A percentile compares a stretch with the other conserved stretches of the same genome.
phyloP scores from a whole-genome alignment of 441 rosid species.

The Erodium texanum region DNA sequence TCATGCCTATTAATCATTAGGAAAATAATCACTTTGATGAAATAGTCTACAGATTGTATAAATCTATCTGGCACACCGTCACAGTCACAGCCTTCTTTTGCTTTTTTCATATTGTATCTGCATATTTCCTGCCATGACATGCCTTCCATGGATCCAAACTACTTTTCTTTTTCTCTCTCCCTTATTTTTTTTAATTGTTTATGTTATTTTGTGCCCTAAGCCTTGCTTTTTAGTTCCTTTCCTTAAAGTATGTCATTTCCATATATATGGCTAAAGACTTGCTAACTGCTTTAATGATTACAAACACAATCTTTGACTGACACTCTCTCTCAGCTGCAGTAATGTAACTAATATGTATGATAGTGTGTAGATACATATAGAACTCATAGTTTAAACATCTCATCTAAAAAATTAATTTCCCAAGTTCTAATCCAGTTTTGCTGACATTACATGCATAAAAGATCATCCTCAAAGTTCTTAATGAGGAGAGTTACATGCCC shows the following conservation, averaged over 20 bases:
- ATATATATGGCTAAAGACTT: background rate
- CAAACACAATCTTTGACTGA: slow-evolving; percentile 4
- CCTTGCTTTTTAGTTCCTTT: background rate
- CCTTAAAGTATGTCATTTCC: background rate
- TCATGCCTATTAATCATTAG: background rate
- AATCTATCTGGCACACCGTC: slow-evolving; percentile 2
- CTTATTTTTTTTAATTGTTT: background rate
- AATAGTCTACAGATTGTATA: background rate
- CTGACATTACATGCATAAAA: background rate
- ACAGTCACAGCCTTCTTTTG: background rate
- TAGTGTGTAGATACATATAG: background rate
- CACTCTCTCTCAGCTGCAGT: background rate
- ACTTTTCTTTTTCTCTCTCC: slow-evolving; percentile 1
- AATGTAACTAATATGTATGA: background rate
- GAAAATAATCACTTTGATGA: background rate
- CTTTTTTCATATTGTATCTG: slow-evolving; percentile 4
- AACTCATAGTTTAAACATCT: too few relatives aligned
- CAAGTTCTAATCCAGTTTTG: too few relatives aligned
- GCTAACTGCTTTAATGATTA: background rate
- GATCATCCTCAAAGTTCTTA: background rate
- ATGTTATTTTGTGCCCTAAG: background rate
- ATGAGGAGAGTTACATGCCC: too few relatives aligned
- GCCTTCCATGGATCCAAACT: background rate
- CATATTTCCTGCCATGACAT: background rate
- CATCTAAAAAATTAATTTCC: too few relatives aligned